These are phyloP conservation scores for Carallia pectinifolia DNA, from an alignment of 345 rosid species.

Conservation along the genomic window DNA sequence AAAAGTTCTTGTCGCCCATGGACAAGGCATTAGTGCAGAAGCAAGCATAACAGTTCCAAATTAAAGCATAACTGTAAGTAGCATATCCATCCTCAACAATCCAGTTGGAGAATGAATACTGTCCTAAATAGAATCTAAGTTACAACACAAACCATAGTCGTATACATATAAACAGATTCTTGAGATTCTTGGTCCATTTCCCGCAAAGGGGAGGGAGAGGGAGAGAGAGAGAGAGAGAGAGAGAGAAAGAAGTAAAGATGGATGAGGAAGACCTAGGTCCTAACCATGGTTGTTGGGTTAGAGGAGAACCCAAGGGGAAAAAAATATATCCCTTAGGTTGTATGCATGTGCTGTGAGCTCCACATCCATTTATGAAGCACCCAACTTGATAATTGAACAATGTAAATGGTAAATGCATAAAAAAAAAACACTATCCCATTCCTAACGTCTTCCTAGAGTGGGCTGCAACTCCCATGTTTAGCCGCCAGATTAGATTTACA, in stretches of 20 bases:
- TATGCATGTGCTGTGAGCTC: constrained; percentile 72
- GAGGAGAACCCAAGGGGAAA: constrained; percentile 69
- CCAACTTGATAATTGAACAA: constrained; percentile 20
- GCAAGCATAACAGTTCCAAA: constrained; percentile 34
- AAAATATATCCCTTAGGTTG: constrained; percentile 80
- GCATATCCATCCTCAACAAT: constrained; percentile 36
- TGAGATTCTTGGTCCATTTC: constrained; percentile 26
- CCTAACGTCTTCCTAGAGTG: constrained; percentile 38
- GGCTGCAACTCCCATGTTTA: constrained; percentile 63
- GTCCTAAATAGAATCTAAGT: constrained; percentile 27
- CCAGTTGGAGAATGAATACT: constrained; percentile 34
- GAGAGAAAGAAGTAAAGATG: constrained; percentile 19
- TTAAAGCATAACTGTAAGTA: constrained; percentile 35
- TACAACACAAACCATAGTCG: constrained; percentile 39
- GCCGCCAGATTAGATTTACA: constrained; percentile 52
- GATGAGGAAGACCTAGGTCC: constrained; percentile 58
- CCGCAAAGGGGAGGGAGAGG: neutral
- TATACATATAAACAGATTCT: constrained; percentile 29
- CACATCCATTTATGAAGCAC: constrained; percentile 68
- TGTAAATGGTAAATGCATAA: constrained; percentile 36
- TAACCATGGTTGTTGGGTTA: constrained; percentile 86
- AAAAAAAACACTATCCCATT: constrained; percentile 29
- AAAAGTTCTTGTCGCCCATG: constrained; percentile 8
- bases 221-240: neutral
- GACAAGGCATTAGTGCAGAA: constrained; percentile 21